Percentiles rank a stretch among this genome's conserved stretches.
phyloP scores from a whole-genome alignment of 2,329 filamentous ascomycete species.

The Stenocarpella maydis region DNA sequence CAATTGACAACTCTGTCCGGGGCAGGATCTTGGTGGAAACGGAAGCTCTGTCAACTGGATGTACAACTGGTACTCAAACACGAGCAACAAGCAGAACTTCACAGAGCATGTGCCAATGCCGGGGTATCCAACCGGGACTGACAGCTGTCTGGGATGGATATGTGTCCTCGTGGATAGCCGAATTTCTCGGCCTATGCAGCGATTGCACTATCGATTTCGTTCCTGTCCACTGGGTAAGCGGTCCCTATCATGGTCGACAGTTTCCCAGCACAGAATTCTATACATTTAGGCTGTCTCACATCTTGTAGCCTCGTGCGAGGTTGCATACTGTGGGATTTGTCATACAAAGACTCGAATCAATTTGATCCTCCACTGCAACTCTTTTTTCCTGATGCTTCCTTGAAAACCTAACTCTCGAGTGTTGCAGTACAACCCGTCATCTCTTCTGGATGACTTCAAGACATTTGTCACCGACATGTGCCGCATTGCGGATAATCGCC shows the following conservation, averaged over 20 bases:
- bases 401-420: not conserved
- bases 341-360: not conserved
- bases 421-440: conserved; percentile 47
- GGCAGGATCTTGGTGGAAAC: conserved; percentile 35
- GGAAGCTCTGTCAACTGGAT: conserved; percentile 39
- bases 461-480: conserved; percentile 51
- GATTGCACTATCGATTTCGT: conserved; percentile 55
- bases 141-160: conserved; percentile 36
- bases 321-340: not conserved
- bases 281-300: too few species aligned
- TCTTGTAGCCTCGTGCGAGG: not conserved
- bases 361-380: not conserved
- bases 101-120: conserved; percentile 41
- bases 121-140: conserved; percentile 34
- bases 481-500: conserved; percentile 45
- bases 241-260: too few species aligned
- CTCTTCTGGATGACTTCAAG: conserved; percentile 51
- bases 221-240: conserved; percentile 51
- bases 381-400: not conserved
- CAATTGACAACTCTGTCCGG: not conserved
- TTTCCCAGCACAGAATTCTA: too few species aligned
- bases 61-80: conserved; percentile 41
- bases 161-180: conserved; percentile 46
- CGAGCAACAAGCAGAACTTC: conserved; percentile 36
- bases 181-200: conserved; percentile 52